Base-by-base conservation (phyloP, 495 filamentous ascomycete genomes). In the Jackrogersella multiformis region DNA sequence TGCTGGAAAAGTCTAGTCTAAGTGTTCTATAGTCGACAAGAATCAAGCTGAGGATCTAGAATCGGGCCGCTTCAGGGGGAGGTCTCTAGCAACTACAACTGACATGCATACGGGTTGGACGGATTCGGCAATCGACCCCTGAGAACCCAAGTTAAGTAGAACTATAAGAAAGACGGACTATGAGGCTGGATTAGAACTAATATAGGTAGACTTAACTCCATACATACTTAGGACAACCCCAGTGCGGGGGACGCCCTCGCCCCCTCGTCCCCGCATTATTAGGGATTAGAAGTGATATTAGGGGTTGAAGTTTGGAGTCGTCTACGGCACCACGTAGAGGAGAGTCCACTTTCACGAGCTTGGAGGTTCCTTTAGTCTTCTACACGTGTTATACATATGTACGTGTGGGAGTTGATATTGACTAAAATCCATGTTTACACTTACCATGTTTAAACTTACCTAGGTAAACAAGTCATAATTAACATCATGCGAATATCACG, bases 31-130 rank as follows among this genome's bases (percentile, higher is more conserved):
- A 45, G 51, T 42, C 16, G 30, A 49, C 52, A 70, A 56, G 56
- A 18, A 20, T 42, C 30, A 41, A 51, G 24, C 39, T 38, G 56
- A 35, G 66, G 42, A 30, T 36, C 61, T 52, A 55, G 67, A 70
- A 70, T 70, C 67, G 67, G 67, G 56, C 67, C 67, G 67, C 67
- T 70, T 52, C 61, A 32, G 61, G 67, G 56, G 41, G 34, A n/a
- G 2, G 42, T 48, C 12, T 52, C 36, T 45, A 65, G 56, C 16
- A 42, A 32, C 24, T 53, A 36, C 51, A 56, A 54, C 56, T 70
- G 18, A 21, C 49, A 45, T 66, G 61, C 61, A 61, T 57, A 61
- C 42, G 67, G 60, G 56, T 18, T 65, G 32, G 56, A 70, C 61
- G 48, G 44, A 70, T 65, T 61, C 34, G 67, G 67, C 16, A 65